Conservation (phyloP, 2,329 filamentous ascomycete genomes). For the Penicillium sp. region DNA sequence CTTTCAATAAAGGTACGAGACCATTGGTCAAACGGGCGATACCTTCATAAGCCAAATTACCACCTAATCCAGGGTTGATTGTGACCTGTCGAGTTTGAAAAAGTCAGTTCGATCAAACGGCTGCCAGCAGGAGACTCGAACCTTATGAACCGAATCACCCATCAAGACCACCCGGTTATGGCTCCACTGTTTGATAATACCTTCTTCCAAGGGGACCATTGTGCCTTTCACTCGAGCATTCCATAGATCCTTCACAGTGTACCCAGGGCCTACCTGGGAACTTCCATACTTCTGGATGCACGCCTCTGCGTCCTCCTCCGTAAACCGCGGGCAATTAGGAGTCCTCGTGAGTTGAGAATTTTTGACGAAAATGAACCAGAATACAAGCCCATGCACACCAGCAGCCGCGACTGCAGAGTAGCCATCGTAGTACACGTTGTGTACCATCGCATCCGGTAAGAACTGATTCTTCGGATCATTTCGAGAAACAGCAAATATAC, state of each 20-base stretch:
- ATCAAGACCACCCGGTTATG: conserved; percentile 17
- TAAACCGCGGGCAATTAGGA: conserved; percentile 15
- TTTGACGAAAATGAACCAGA: conserved; percentile 23
- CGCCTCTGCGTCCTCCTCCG: conserved; percentile 14
- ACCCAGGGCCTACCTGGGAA: conserved; percentile 17
- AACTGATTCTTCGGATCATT: conserved; percentile 5
- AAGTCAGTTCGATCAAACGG: not conserved
- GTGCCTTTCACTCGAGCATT: conserved; percentile 14
- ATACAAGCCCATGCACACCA: conserved; percentile 17
- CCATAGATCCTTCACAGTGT: conserved; percentile 22
- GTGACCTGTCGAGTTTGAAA: conserved; percentile 11
- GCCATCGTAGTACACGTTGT: conserved; percentile 15
- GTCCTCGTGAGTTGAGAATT: conserved; percentile 2
- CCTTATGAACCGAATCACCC: conserved; percentile 23
- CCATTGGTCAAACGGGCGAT: conserved; percentile 37
- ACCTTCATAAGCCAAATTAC: conserved; percentile 40
- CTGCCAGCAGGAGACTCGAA: conserved; percentile 5
- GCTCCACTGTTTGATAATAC: conserved; percentile 15
- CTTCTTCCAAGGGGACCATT: conserved; percentile 22
- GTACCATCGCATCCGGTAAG: conserved; percentile 9
- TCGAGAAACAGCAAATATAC: conserved; percentile 24
- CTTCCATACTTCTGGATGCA: conserved; percentile 10
- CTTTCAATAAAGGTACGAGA: conserved; percentile 21
- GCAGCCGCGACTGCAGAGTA: conserved; percentile 14
- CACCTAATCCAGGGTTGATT: conserved; percentile 36